Percentiles rank a stretch among this genome's conserved stretches.
These are phyloP conservation scores for Dictyostelium firmibasis DNA, from an alignment of 78 protist species.

Conservation along the genomic window DNA sequence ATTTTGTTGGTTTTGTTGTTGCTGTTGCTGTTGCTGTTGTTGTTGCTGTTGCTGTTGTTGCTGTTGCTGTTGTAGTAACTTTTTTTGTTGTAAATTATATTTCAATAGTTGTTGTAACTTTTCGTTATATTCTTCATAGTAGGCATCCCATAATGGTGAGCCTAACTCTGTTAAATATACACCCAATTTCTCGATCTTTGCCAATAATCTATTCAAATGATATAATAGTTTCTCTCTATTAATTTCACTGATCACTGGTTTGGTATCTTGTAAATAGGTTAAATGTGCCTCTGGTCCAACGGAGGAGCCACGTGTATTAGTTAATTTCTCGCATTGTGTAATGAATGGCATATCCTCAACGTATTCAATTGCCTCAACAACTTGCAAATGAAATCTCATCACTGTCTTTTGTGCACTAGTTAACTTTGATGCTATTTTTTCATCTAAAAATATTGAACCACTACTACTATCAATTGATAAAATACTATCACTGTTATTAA, in stretches of 20 bases:
- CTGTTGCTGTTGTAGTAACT: neutral
- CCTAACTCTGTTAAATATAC: constrained; percentile 19
- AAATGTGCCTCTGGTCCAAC: constrained; percentile 24
- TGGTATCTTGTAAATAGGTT: neutral
- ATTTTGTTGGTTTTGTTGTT: neutral
- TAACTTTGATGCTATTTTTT: constrained; percentile 60
- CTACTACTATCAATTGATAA: neutral
- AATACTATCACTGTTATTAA: neutral
- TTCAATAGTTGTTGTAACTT: neutral
- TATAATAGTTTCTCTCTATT: constrained; percentile 34
- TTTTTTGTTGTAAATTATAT: neutral
- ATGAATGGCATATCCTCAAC: constrained; percentile 69
- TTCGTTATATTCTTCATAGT: constrained; percentile 37
- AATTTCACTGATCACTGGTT: constrained; percentile 43
- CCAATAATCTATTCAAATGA: constrained; percentile 13
- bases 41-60: neutral
- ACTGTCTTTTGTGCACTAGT: constrained; percentile 62
- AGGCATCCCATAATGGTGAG: constrained; percentile 50
- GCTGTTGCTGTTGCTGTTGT: neutral
- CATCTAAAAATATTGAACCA: constrained; percentile 47
- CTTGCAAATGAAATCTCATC: constrained; percentile 76
- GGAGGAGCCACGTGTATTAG: constrained; percentile 21
- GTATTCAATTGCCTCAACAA: constrained; percentile 59
- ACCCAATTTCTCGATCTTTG: constrained; percentile 42
- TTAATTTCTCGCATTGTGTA: constrained; percentile 44